Conservation (phyloP, 1,284 basidiomycete genomes). For the Pholiota adiposa region DNA sequence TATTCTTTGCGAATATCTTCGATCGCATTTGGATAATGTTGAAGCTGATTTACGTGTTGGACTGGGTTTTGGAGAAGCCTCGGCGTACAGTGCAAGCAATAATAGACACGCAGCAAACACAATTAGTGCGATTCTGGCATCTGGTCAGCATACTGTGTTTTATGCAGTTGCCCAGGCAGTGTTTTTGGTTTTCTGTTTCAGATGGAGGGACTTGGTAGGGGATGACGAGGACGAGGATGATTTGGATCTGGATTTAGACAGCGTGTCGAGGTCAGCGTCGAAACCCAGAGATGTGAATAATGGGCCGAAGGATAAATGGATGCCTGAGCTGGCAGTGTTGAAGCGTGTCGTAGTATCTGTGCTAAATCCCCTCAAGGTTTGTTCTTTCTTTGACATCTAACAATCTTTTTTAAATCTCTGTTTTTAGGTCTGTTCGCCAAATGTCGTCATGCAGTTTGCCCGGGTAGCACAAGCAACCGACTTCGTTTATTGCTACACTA, state of each 20-base stretch:
- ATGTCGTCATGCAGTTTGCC: conserved; percentile 95
- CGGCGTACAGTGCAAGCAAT: background rate
- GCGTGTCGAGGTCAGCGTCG: conserved; percentile 26
- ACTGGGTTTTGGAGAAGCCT: conserved; percentile 15
- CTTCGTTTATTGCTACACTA: conserved; percentile 95
- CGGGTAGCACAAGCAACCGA: conserved; percentile 89
- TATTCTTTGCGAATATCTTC: conserved; percentile 86
- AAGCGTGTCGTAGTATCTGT: conserved; percentile 84
- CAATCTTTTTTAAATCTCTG: background rate
- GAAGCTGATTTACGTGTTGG: conserved; percentile 51
- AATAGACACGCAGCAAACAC: conserved; percentile 34
- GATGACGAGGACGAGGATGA: conserved; percentile 58
- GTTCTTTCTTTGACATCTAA: conserved; percentile 11
- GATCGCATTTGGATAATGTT: conserved; percentile 73
- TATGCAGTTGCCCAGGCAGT: conserved; percentile 94
- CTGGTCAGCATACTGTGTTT: conserved; percentile 75
- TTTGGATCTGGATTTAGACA: conserved; percentile 25
- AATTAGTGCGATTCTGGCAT: conserved; percentile 29
- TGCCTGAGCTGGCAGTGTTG: conserved; percentile 79
- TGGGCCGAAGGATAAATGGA: conserved; percentile 74
- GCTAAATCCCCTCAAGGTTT: conserved; percentile 89
- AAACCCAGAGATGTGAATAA: conserved; percentile 11
- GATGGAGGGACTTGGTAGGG: conserved; percentile 88
- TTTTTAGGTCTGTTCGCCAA: conserved; percentile 81
- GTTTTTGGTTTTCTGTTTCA: conserved; percentile 98